phyloP scores from a whole-genome alignment of 345 rosid genomes.

The Toxicodendron radicans region DNA sequence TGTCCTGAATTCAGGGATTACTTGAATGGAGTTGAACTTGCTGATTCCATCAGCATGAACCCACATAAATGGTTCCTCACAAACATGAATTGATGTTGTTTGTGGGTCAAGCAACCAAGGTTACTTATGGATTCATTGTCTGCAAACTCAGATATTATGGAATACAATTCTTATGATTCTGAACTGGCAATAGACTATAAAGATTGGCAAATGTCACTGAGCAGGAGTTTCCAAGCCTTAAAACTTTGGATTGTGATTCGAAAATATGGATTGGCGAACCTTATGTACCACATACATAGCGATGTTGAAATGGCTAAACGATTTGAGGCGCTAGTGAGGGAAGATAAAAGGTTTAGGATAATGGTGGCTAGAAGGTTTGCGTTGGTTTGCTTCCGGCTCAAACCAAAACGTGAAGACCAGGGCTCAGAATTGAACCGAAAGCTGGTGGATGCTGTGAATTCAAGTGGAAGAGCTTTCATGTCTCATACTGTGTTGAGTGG shows the following conservation, averaged over 20 bases:
- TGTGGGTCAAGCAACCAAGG: conserved; percentile 17
- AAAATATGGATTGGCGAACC: conserved; percentile 24
- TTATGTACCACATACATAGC: conserved; percentile 26
- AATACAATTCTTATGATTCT: conserved; percentile 17
- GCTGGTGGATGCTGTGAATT: conserved; percentile 27
- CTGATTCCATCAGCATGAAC: conserved; percentile 27
- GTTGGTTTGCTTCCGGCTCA: conserved; percentile 41
- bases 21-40: conserved; percentile 23
- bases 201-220: conserved; percentile 36
- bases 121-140: conserved; percentile 16
- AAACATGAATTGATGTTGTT: conserved; percentile 30
- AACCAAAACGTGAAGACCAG: background rate
- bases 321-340: conserved; percentile 32
- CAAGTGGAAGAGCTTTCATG: conserved; percentile 30
- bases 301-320: conserved; percentile 25
- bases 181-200: conserved; percentile 26
- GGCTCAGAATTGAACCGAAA: conserved; percentile 8
- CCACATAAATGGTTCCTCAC: conserved; percentile 28
- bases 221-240: conserved; percentile 31
- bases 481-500: conserved; percentile 28
- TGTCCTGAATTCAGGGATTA: conserved; percentile 32
- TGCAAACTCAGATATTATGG: conserved; percentile 10
- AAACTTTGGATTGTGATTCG: conserved; percentile 43
- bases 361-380: conserved; percentile 33
- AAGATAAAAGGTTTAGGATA: conserved; percentile 28